Base-by-base conservation (phyloP, 345 rosid genomes). In the Mangifera indica region DNA sequence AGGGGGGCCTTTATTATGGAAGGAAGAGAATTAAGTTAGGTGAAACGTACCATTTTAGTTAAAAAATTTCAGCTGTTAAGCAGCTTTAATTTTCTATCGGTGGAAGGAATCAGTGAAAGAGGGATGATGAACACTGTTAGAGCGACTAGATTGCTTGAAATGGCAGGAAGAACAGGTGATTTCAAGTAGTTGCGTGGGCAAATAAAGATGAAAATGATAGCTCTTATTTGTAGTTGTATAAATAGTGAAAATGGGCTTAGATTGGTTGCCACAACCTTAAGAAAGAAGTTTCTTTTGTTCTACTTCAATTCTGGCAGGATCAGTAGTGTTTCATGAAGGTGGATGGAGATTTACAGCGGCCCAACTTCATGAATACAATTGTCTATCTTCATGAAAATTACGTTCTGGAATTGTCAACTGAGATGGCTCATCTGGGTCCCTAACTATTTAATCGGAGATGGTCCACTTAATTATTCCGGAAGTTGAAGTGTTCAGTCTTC, bases 131-230 rank as follows among this genome's bases (percentile, higher is more conserved):
- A n/a, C n/a, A 66, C 70, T 76, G 71, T 81, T 70, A 29, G 71
- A 80, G 78, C 90, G 61, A 81, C 80, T 71, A 71, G 77, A 26
- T 87, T 83, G 89, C 87, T 83, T 85, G 67, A 29, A 74, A 67
- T 78, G 59, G 72, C 80, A 80, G 91, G 74, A 83, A 83, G n/a
- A 75, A 75, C 26, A 66, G 65, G 42, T n/a, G 74, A 75, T 66
- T 75, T 79, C 78, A 72, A 79, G 72, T 82, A 73, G 82, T 60
- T 72, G 74, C 49, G 55, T 44, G 71, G 65, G 46, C 68, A 70
- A 73, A 78, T 29, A 68, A 18, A 59, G 78, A 66, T 60, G 45
- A 67, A 72, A 18, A 73, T 76, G 66, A 77, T 83, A 70, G 80
- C 75, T 80, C 84, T 6, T 40, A 76, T 52, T 74, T 78, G 74